Evolutionary conservation across 805 yeast genomes (phyloP).

Genomic region (Nadsonia fulvescens): DNA sequence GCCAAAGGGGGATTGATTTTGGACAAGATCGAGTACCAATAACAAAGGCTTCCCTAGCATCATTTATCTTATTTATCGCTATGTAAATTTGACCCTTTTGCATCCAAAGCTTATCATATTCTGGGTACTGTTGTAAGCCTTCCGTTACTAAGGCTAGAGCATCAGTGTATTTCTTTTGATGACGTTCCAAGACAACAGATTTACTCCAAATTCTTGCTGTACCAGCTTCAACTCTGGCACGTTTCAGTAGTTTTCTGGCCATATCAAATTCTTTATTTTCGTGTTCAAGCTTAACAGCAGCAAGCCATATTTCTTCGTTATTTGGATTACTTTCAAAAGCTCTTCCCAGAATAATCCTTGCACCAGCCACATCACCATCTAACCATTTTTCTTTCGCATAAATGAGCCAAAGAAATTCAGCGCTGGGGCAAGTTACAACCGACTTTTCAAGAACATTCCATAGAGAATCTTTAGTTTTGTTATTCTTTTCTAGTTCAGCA

Average conservation of each 20-base stretch:
- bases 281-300: slow-evolving; percentile 48
- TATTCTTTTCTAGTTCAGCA: slow-evolving; percentile 14
- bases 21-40: slow-evolving; percentile 35
- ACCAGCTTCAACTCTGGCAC: slow-evolving; percentile 23
- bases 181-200: slow-evolving; percentile 34
- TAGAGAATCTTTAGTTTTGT: slow-evolving; percentile 16
- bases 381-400: slow-evolving; percentile 57
- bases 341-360: slow-evolving; percentile 33
- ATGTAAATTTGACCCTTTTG: slow-evolving; percentile 44
- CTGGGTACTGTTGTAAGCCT: slow-evolving; percentile 33
- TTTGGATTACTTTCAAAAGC: slow-evolving; percentile 28
- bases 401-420: slow-evolving; percentile 39
- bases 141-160: slow-evolving; percentile 27
- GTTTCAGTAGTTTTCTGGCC: slow-evolving; percentile 22
- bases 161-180: slow-evolving; percentile 15
- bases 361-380: slow-evolving; percentile 28
- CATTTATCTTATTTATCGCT: slow-evolving; percentile 14
- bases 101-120: slow-evolving; percentile 33
- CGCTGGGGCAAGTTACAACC: slow-evolving; percentile 28
- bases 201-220: slow-evolving; percentile 44
- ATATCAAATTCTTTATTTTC: slow-evolving; percentile 21
- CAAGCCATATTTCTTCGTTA: slow-evolving; percentile 47
- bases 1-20: slow-evolving; percentile 32
- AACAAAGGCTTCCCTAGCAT: slow-evolving; percentile 31
- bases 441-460: slow-evolving; percentile 36